Conservation (phyloP, 768 basidiomycete species). For the Tylopilus sp. region DNA sequence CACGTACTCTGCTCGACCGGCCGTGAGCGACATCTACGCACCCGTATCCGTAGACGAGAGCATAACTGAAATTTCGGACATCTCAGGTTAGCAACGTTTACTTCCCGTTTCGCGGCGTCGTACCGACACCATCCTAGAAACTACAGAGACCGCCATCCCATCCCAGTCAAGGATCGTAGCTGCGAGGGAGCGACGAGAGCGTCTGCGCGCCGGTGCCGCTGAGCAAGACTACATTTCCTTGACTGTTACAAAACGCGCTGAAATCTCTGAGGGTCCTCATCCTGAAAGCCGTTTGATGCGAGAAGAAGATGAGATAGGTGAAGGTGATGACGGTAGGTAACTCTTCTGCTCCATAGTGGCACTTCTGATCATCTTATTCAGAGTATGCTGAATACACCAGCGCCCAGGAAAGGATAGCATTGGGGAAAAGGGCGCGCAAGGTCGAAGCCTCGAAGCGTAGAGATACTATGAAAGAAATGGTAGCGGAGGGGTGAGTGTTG, state of each 20-base stretch:
- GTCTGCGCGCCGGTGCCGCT: constrained; percentile 49
- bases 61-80: constrained; percentile 30
- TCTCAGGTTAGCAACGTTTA: constrained; percentile 27
- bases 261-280: constrained; percentile 67
- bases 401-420: constrained; percentile 80
- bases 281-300: constrained; percentile 78
- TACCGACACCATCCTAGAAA: constrained; percentile 25
- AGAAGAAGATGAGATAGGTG: constrained; percentile 86
- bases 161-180: constrained; percentile 67
- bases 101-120: neutral
- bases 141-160: constrained; percentile 51
- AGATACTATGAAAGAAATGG: constrained; percentile 75
- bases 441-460: constrained; percentile 62
- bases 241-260: constrained; percentile 55
- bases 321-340: constrained; percentile 78
- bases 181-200: constrained; percentile 75
- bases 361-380: constrained; percentile 29
- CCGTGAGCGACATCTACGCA: constrained; percentile 39
- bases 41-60: constrained; percentile 42
- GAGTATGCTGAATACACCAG: constrained; percentile 87
- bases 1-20: constrained; percentile 56
- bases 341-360: neutral
- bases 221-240: constrained; percentile 78
- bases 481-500: constrained; percentile 68
- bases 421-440: constrained; percentile 81